Conservation (phyloP, 192 early-diverging fungal genomes). For the Umbelopsis ramanniana region DNA sequence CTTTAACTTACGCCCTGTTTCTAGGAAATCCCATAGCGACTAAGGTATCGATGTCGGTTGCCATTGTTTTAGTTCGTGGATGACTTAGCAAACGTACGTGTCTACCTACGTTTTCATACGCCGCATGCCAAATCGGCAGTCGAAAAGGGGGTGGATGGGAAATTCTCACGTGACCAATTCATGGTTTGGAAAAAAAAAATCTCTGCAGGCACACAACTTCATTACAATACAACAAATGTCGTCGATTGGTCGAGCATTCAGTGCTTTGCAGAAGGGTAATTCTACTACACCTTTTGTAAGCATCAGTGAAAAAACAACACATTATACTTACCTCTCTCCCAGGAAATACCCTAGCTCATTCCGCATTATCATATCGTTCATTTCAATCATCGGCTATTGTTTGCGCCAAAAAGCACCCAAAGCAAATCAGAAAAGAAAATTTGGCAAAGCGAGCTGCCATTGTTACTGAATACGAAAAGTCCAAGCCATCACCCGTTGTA, state of each 20-base stretch:
- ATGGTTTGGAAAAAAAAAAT: conserved; percentile 12
- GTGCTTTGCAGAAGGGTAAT: conserved; percentile 1
- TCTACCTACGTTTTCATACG: too few relatives aligned
- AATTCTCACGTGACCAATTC: background rate
- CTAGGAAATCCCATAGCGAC: conserved; percentile 75
- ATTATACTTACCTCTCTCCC: background rate
- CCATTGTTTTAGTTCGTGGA: conserved; percentile 29
- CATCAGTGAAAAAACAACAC: background rate
- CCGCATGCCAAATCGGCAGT: too few relatives aligned
- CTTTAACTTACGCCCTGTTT: conserved; percentile 57
- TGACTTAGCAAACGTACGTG: background rate
- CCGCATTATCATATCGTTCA: conserved; percentile 8
- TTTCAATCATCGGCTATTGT: conserved; percentile 37
- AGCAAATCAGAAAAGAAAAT: conserved; percentile 49
- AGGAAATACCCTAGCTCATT: background rate
- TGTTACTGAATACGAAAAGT: conserved; percentile 34
- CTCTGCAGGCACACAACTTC: conserved; percentile 5
- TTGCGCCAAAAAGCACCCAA: conserved; percentile 43
- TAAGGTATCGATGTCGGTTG: conserved; percentile 55
- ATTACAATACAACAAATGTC: conserved; percentile 16
- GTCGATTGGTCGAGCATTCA: conserved; percentile 20
- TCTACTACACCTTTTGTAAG: background rate
- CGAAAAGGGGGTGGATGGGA: too few relatives aligned
- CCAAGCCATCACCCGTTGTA: conserved; percentile 41
- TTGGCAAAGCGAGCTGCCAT: conserved; percentile 38